Base-by-base conservation (phyloP, 805 yeast species). In the Pichia sporocuriosa region DNA sequence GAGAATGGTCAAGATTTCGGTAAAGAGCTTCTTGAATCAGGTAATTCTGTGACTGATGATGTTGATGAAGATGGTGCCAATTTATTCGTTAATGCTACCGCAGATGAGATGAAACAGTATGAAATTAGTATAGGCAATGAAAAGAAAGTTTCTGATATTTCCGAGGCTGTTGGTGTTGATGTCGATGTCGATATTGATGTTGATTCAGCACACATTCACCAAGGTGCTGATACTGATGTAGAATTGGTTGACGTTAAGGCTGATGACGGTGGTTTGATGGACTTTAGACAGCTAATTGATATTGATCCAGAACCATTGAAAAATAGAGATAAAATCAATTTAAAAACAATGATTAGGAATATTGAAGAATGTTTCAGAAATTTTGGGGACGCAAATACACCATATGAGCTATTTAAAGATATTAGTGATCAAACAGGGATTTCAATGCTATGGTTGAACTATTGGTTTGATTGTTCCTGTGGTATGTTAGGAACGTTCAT, bases 381-480 rank as follows among this genome's bases (percentile, higher is more conserved):
- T 23, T 56, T 55, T 39, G 57, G 56, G 3, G 56, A 58, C 16
- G 47, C 52, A 4, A 42, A 50, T 31, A 52, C 62, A 7, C 50
- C 61, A 0, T 51, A 47, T 35, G 62, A 56, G 8, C 47, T 60
- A 33, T 58, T 56, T 44, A 54, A 56, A 35, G 54, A 50, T 12
- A 44, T 59, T 39, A 50, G 54, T 40, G 61, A 57, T 36, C 52
- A 51, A 35, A 54, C 59, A 11, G 61, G 61, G 1, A 42, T 60
- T 20, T 56, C 59, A 5, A 38, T 55, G 49, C 52, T 57, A 34
- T 60, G 65, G 65, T 46, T 57, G 21, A 54, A 52, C 31, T 57
- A 57, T 36, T 60, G 65, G 65, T 60, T 56, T 50, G 62, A 58
- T 39, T 58, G 63, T 38, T 58, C 62, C 7, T 59, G 61, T 46